These are phyloP conservation scores for Quercus rubra DNA, from an alignment of 306 rosid species.

Conservation along the genomic window DNA sequence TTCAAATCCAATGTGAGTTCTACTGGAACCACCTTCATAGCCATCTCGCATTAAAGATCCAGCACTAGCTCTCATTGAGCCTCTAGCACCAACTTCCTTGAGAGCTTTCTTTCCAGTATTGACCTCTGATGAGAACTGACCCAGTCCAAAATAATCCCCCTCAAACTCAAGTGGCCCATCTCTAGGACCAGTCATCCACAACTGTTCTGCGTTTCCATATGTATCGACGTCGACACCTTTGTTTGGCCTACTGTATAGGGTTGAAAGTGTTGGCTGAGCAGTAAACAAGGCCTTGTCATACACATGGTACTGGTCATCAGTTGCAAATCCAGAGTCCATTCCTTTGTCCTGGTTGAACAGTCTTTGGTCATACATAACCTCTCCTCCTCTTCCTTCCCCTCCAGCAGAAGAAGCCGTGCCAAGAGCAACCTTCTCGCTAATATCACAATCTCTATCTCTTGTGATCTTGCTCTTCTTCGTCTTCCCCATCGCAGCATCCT, in stretches of 20 bases:
- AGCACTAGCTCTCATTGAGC: slow-evolving; percentile 85
- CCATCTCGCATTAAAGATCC: slow-evolving; percentile 81
- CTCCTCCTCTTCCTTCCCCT: slow-evolving; percentile 61
- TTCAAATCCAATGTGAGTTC: slow-evolving; percentile 82
- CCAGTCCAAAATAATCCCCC: slow-evolving; percentile 90
- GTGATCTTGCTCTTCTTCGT: slow-evolving; percentile 83
- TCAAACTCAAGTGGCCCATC: slow-evolving; percentile 88
- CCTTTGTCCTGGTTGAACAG: slow-evolving; percentile 14
- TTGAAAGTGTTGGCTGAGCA: slow-evolving; percentile 80
- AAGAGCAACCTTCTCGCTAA: slow-evolving; percentile 93
- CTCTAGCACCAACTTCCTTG: slow-evolving; percentile 68
- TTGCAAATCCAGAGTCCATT: slow-evolving; percentile 74
- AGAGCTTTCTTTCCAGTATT: slow-evolving; percentile 81
- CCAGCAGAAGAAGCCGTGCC: slow-evolving; percentile 71
- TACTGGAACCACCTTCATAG: slow-evolving; percentile 68
- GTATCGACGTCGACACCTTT: slow-evolving; percentile 67
- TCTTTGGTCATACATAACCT: background rate
- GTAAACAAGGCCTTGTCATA: slow-evolving; percentile 77
- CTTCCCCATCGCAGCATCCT: slow-evolving; percentile 77
- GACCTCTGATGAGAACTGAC: slow-evolving; percentile 74
- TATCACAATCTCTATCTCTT: slow-evolving; percentile 86
- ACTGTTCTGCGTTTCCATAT: slow-evolving; percentile 86
- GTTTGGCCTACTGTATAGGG: slow-evolving; percentile 73
- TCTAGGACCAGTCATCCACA: slow-evolving; percentile 75
- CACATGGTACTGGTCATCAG: slow-evolving; percentile 85